phyloP scores from a whole-genome alignment of 495 filamentous ascomycete genomes.

The Penicillium arizonense region DNA sequence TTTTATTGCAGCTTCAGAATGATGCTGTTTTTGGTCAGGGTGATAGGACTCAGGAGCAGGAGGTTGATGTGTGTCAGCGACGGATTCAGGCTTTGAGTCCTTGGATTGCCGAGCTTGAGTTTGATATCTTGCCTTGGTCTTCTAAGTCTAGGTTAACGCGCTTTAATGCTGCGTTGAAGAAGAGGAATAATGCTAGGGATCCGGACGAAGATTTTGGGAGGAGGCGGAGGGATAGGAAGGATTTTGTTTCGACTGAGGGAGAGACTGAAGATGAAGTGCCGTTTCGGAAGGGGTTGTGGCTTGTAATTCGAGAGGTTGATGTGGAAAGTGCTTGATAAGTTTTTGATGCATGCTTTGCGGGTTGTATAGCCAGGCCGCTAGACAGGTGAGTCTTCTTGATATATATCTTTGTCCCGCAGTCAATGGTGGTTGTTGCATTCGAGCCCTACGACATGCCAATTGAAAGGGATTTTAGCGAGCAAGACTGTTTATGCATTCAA shows the following conservation, averaged over 20 bases:
- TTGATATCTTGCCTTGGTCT: slow-evolving; percentile 26
- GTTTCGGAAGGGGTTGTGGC: slow-evolving; percentile 10
- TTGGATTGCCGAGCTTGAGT: slow-evolving; percentile 28
- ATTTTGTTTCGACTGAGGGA: not conserved
- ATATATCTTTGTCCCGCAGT: too few relatives aligned
- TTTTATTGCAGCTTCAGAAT: slow-evolving; percentile 17
- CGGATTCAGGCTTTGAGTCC: slow-evolving; percentile 15
- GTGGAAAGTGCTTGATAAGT: not conserved
- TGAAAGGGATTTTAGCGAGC: too few relatives aligned
- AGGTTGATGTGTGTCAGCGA: slow-evolving; percentile 17
- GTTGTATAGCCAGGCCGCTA: not conserved
- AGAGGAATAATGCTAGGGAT: slow-evolving; percentile 11
- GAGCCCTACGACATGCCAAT: too few relatives aligned
- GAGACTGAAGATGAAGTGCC: not conserved
- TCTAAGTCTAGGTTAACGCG: slow-evolving; percentile 22
- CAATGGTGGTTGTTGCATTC: too few relatives aligned
- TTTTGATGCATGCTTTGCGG: not conserved
- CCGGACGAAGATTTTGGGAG: not conserved
- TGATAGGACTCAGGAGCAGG: not conserved
- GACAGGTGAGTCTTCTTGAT: too few relatives aligned
- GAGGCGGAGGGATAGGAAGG: not conserved
- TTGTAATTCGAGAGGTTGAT: slow-evolving; percentile 6
- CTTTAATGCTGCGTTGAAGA: slow-evolving; percentile 29
- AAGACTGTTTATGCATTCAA: too few relatives aligned
- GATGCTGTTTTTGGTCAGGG: not conserved